Percentiles rank a stretch among this genome's conserved stretches.
Conservation (phyloP, 1,284 basidiomycete species). For the Moniliophthora roreri region DNA sequence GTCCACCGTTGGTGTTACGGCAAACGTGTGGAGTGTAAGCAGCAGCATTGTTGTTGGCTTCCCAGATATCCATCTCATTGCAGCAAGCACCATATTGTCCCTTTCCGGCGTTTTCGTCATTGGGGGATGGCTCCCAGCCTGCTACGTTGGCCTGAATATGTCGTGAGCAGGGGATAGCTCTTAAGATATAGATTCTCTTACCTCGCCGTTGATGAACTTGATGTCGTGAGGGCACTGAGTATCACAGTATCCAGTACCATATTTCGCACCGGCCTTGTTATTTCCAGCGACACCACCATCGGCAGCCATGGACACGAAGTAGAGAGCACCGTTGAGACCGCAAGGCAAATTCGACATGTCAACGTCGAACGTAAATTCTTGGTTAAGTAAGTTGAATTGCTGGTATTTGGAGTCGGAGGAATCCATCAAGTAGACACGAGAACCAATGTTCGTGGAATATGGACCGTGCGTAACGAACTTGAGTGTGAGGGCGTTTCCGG, state of each 20-base stretch:
- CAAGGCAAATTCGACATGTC: conserved; percentile 55
- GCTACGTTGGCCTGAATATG: conserved; percentile 37
- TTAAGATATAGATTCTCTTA: conserved; percentile 22
- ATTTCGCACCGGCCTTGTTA: conserved; percentile 55
- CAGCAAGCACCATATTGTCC: conserved; percentile 46
- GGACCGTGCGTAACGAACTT: conserved; percentile 44
- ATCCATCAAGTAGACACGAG: conserved; percentile 54
- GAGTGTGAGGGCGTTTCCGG: conserved; percentile 47
- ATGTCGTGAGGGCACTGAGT: conserved; percentile 52
- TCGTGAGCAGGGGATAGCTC: not conserved
- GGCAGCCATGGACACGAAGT: conserved; percentile 49
- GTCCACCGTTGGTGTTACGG: conserved; percentile 22
- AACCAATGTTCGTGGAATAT: conserved; percentile 39
- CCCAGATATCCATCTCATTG: conserved; percentile 55
- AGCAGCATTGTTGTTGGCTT: conserved; percentile 26
- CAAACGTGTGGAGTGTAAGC: conserved; percentile 53
- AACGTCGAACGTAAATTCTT: conserved; percentile 60
- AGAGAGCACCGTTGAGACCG: conserved; percentile 54
- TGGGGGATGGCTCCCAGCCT: conserved; percentile 33
- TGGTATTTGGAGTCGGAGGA: conserved; percentile 41
- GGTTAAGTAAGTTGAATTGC: conserved; percentile 52
- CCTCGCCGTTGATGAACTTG: conserved; percentile 55
- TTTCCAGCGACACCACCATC: conserved; percentile 46
- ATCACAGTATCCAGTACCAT: conserved; percentile 56
- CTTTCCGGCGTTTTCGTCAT: conserved; percentile 21